Evolutionary conservation across 495 filamentous ascomycete genomes (phyloP), one percentile per base, ranked within the genome.

Genomic region (Aspergillus mulundensis): DNA sequence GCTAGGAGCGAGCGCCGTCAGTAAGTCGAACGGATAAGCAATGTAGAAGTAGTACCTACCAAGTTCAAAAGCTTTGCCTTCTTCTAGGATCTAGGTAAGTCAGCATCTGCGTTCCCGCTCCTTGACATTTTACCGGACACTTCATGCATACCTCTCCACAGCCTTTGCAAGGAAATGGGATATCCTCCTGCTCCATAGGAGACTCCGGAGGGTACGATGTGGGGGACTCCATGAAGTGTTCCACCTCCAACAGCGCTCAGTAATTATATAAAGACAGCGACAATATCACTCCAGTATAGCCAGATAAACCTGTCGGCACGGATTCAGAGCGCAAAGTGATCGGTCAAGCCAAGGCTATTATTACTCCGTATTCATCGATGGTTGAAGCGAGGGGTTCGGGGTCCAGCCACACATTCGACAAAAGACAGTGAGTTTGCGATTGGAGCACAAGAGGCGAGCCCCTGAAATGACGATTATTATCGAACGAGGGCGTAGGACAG

Each of bases 51-150:
- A 42, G 43, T 58, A 82, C 88, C 63, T 85, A 97, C 93, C 91
- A 48, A 98, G 80, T 75, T 98, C 94, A 64, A 98, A 98, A 42
- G 94, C 94, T 73, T 98, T 97, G 23, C 94, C 94, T 77, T 98
- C 94, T 73, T 98, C 94, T 5, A 98, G 78, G 54, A 97, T 95
- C 93, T 95, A 60, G 39, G 28, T 54, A 48, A 57, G 50, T 46
- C 53, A 38, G 51, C 25, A 34, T 38, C 28, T 28, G 15, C 16
- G 52, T 66, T 55, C 66, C 58, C 43, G 39, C 53, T 52, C 24
- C 38, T 39, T 41, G 16, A 36, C 38, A 16, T 55, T 25, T 20
- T 34, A n/a, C 3, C 49, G 53, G 40, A 39, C n/a, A 47, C 46
- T 39, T 53, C n/a, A 57, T 42, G 58, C 77, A 60, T 81, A 96